Conservation (phyloP, 208 protist genomes). For the Trypanosoma mega region DNA sequence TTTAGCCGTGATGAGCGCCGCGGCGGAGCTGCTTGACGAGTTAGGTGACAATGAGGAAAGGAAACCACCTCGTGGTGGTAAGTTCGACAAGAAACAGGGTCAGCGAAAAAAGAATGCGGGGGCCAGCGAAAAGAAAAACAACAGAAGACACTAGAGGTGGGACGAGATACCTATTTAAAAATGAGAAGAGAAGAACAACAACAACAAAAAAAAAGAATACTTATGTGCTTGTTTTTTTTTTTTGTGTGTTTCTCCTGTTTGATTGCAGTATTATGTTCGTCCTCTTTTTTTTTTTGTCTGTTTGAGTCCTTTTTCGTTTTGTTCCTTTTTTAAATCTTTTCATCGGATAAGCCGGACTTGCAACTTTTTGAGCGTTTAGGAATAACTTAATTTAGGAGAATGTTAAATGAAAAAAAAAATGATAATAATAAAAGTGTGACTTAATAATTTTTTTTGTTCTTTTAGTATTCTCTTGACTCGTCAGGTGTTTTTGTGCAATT, state of each 20-base stretch:
- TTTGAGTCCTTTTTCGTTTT: constrained; percentile 5
- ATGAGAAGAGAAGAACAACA: constrained; percentile 9
- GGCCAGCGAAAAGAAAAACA: neutral
- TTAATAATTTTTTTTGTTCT: too few relatives aligned
- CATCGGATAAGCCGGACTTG: too few relatives aligned
- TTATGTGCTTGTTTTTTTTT: too few relatives aligned
- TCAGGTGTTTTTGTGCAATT: too few relatives aligned
- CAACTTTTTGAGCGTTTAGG: too few relatives aligned
- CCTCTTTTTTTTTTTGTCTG: constrained; percentile 30
- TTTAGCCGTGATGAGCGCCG: constrained; percentile 31
- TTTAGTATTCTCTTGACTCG: too few relatives aligned
- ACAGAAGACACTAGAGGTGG: neutral
- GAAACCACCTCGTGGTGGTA: neutral
- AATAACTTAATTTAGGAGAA: too few relatives aligned
- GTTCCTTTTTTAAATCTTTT: too few relatives aligned
- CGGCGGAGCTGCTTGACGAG: constrained; percentile 58
- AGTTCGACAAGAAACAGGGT: constrained; percentile 3
- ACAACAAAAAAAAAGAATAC: neutral
- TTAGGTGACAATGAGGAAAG: constrained; percentile 23
- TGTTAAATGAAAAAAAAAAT: too few relatives aligned
- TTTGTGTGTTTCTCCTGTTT: constrained; percentile 10
- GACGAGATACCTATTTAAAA: constrained; percentile 6
- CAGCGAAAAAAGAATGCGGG: neutral
- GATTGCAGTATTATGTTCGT: neutral
- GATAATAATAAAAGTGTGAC: too few relatives aligned